Evolutionary conservation across 108 stramenopile genomes (phyloP), one percentile per base, ranked within the genome.

Genomic region (Nitzschia sp.): DNA sequence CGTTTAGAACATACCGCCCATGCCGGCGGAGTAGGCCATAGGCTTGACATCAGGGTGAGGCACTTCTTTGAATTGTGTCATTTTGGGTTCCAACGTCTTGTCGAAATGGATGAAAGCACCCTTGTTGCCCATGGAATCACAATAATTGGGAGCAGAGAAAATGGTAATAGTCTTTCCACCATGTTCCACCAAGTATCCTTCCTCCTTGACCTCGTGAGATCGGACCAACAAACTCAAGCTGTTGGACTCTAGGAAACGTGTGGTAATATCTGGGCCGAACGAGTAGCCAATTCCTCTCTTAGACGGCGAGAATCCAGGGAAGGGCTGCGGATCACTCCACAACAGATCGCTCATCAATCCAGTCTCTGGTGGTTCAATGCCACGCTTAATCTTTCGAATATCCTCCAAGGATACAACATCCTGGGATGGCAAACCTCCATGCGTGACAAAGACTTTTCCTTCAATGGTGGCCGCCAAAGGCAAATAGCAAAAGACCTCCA

Each of bases 81-180:
- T 97, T 48, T 86, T 80, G 14, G 96, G 96, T 65, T 94, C 80
- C 72, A 92, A 70, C 8, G 57, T 70, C 46, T 76, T 83, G 37
- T 84, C 79, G 78, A 98, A 96, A 68, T 91, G 93, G 66, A 98
- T 96, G 68, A 95, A 96, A 24, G 97, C 98, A 42, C 97, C 98
- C 75, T 98, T 98, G 80, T 99, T 99, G 25, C 97, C 98, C 98
- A 99, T 99, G 52, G 93, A 86, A 69, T 99, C 98, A 78, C 98
- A 99, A 82, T 99, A 99, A 79, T 99, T 99, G 8, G 98, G 98
- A 37, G 98, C 98, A 10, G 84, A 87, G 78, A 99, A 99, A 38
- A 99, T 94, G 20, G 98, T 99, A 50, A 99, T 93, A 42, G 95
- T 94, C 74, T 93, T 90, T n/a, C 96, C 97, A n/a, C 88, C 95